phyloP scores from a whole-genome alignment of 495 filamentous ascomycete genomes.

The Parathielavia hyrcaniae region DNA sequence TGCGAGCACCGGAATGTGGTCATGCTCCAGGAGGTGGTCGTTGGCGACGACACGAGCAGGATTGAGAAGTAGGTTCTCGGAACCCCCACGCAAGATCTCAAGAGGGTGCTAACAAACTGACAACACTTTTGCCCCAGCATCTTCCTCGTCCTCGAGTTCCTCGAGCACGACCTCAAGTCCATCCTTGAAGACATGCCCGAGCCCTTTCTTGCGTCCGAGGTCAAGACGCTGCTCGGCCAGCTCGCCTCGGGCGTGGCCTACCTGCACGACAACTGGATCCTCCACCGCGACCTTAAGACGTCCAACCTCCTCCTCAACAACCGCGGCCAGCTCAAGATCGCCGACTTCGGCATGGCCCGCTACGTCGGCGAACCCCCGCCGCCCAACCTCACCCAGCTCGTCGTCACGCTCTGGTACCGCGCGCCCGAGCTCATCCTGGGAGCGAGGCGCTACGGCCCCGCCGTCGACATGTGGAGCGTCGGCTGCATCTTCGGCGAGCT shows the following conservation, averaged over 20 bases:
- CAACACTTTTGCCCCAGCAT: constrained; percentile 50
- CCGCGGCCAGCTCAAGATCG: constrained; percentile 89
- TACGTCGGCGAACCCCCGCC: constrained; percentile 76
- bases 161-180: constrained; percentile 95
- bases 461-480: constrained; percentile 91
- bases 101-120: not conserved
- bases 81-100: not conserved
- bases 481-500: constrained; percentile 97
- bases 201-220: constrained; percentile 87
- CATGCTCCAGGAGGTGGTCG: constrained; percentile 74
- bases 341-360: constrained; percentile 96
- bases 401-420: constrained; percentile 97
- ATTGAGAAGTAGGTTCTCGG: constrained; percentile 59
- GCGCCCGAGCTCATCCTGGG: constrained; percentile 87
- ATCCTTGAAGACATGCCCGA: constrained; percentile 90
- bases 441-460: constrained; percentile 63
- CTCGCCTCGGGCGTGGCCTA: constrained; percentile 75
- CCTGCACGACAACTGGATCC: constrained; percentile 85
- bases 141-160: constrained; percentile 95
- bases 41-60: constrained; percentile 57
- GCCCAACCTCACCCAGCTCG: constrained; percentile 80
- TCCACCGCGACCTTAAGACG: constrained; percentile 95
- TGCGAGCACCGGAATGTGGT: constrained; percentile 70
- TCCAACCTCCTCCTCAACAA: constrained; percentile 95
- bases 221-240: constrained; percentile 83